Evolutionary conservation across 2,329 filamentous ascomycete species (phyloP).

Genomic region (Aspergillus aculeatinus): DNA sequence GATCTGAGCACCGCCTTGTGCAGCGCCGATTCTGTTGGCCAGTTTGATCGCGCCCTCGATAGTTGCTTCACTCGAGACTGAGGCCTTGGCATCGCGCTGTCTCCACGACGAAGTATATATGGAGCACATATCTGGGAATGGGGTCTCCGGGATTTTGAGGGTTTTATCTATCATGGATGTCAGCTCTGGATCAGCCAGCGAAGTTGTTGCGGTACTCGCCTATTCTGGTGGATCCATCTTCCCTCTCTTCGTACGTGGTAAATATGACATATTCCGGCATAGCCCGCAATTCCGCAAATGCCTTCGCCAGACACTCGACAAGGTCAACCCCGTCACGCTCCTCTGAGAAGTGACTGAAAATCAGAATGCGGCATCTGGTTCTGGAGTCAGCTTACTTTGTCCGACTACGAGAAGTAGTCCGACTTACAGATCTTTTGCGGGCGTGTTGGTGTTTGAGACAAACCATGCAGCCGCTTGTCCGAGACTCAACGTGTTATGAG

Average conservation of each 20-base stretch:
- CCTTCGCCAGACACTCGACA: not conserved
- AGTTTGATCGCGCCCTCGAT: conserved; percentile 29
- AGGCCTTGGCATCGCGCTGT: no score
- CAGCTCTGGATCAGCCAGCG: not conserved
- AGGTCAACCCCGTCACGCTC: conserved; percentile 23
- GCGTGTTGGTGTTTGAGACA: conserved; percentile 17
- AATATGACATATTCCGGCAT: not conserved
- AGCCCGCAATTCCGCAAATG: conserved; percentile 12
- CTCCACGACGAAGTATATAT: conserved; percentile 15
- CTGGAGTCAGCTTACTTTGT: not conserved
- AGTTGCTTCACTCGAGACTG: conserved; percentile 22
- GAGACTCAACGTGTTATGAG: conserved; percentile 46
- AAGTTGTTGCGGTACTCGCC: not conserved
- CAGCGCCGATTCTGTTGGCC: conserved; percentile 20
- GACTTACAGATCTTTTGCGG: not conserved
- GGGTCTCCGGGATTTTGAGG: conserved; percentile 17
- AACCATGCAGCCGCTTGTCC: conserved; percentile 41
- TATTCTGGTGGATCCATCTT: conserved; percentile 23
- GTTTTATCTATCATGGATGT: conserved; percentile 16
- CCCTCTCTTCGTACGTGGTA: conserved; percentile 6
- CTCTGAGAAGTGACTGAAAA: conserved; percentile 35
- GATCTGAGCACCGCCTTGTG: conserved; percentile 20
- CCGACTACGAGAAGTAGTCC: no score
- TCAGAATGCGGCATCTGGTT: conserved; percentile 23
- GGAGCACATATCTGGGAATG: conserved; percentile 21